These are phyloP conservation scores for Alopecurus myosuroides DNA, from an alignment of 176 grass and related monocot genomes.

Conservation along the genomic window DNA sequence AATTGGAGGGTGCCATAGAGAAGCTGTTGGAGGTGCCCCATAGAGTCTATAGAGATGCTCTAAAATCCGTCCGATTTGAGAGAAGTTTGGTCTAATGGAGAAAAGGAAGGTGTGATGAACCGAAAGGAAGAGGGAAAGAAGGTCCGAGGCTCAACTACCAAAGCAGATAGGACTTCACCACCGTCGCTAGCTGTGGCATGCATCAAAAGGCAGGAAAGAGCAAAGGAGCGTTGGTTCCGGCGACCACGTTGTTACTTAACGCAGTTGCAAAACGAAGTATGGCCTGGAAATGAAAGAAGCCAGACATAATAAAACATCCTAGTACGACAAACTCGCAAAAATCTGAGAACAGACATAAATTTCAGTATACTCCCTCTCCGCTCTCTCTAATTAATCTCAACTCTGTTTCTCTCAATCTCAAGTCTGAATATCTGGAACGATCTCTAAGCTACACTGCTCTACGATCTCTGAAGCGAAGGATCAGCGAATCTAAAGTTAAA, in stretches of 20 bases:
- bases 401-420: background rate
- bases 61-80: too few relatives aligned
- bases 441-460: conserved; percentile 16
- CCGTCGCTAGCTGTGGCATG: background rate
- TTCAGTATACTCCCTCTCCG: background rate
- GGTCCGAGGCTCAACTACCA: background rate
- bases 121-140: background rate
- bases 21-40: too few relatives aligned
- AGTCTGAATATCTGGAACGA: background rate
- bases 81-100: too few relatives aligned
- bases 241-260: background rate
- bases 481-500: conserved; percentile 15
- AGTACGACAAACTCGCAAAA: background rate
- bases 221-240: background rate
- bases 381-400: background rate
- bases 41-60: too few relatives aligned
- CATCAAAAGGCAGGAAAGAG: background rate
- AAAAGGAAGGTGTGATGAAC: background rate
- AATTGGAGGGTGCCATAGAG: too few relatives aligned
- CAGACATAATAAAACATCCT: background rate
- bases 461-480: conserved; percentile 16
- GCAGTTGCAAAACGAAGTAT: too few relatives aligned
- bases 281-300: too few relatives aligned
- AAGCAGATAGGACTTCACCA: background rate
- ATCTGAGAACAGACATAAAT: background rate